Evolutionary conservation across 169 alveolate genomes (phyloP), one percentile per base, ranked within the genome.

Genomic region (Theileria luwenshuni): DNA sequence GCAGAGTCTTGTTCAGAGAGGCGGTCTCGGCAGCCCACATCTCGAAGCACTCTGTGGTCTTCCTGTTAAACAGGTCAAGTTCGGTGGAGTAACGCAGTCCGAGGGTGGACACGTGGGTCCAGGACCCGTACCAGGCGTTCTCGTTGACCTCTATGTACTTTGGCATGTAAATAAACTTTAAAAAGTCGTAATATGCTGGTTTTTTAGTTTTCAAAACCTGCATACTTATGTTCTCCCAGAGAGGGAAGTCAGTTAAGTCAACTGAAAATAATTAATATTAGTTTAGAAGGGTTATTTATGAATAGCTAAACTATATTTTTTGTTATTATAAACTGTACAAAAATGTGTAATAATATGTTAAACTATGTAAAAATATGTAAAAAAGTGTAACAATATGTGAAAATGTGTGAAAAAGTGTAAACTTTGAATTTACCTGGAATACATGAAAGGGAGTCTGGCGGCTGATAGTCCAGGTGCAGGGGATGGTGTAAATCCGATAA

Each of bases 111-210:
- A 92, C 87, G 65, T 92, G 95, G 2, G 95, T 92, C 95, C 95
- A 92, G n/a, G 94, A 90, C 2, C 95, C 94, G 59, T 87, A 92
- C 95, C 95, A 92, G 19, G 91, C 83, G n/a, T 84, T 79, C 70
- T 70, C 84, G 70, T 79, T 79, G 15, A 54, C 73, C 2, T 68
- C 60, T 17, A 79, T 79, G 67, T 79, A 79, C 42, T 79, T 71
- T n/a, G 87, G 87, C 87, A 79, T 79, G 71, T 61, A 79, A 3
- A 79, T 73, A 49, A 61, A 30, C 48, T 62, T 35, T 65, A 79
- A 21, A 58, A 79, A 79, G 10, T 70, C 83, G 42, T 47, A 72
- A 23, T 68, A 52, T 8, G 72, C 32, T 27, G 87, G 87, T 3
- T 59, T 30, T 27, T 54, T 43, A 19, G 51, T 38, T 0, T 72